phyloP scores from a whole-genome alignment of 371 early-diverging fungal species.

The Ecytonucleospora hepatopenaei region DNA sequence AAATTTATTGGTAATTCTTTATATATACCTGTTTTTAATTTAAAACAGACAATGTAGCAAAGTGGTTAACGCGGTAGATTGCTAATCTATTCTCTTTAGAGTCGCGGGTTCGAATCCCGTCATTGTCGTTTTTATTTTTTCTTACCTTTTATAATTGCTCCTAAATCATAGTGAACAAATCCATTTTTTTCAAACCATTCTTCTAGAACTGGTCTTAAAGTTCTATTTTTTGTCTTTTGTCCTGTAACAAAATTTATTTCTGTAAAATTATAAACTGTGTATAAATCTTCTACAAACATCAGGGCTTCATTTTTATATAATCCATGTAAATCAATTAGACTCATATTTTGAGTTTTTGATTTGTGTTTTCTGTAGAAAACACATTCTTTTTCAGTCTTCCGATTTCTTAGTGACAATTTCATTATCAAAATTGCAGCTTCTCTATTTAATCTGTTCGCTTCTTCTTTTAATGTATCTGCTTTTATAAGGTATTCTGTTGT shows the following conservation, averaged over 20 bases:
- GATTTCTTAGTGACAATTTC: neutral
- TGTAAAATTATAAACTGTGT: neutral
- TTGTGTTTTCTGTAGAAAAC: too few species aligned
- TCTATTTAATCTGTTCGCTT: conserved; percentile 2
- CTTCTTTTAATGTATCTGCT: conserved; percentile 16
- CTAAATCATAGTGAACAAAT: conserved; percentile 5
- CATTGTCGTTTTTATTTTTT: conserved; percentile 58
- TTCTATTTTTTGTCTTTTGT: neutral
- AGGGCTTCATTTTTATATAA: conserved; percentile 10
- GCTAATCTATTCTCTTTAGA: conserved; percentile 67
- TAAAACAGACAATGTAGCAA: conserved; percentile 60
- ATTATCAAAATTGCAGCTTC: conserved; percentile 18
- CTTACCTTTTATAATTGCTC: conserved; percentile 11
- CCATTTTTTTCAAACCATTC: conserved; percentile 11
- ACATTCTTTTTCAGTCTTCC: neutral
- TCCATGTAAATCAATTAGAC: conserved; percentile 20
- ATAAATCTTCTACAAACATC: conserved; percentile 21
- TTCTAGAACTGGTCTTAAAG: conserved; percentile 11
- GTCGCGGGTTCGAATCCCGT: conserved; percentile 70
- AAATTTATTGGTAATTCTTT: neutral
- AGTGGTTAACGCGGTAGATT: conserved; percentile 72
- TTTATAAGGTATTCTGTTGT: neutral
- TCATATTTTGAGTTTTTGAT: neutral
- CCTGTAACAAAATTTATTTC: conserved; percentile 17
- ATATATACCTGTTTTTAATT: conserved; percentile 1